These are phyloP conservation scores for Parathielavia hyrcaniae DNA, from an alignment of 495 filamentous ascomycete species.

Conservation along the genomic window DNA sequence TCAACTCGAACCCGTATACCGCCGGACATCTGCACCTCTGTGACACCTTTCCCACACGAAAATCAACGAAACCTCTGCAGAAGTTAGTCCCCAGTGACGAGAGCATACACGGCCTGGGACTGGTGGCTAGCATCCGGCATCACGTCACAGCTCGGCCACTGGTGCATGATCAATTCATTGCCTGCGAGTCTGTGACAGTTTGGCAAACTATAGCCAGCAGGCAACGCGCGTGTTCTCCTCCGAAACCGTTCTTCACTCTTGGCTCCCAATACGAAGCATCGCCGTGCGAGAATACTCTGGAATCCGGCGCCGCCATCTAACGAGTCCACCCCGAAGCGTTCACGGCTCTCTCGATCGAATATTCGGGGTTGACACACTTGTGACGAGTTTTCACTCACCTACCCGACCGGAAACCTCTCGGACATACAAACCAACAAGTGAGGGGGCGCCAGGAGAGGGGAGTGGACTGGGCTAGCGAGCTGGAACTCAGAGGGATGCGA, in stretches of 20 bases:
- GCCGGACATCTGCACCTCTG: neutral
- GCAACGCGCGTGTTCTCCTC: neutral
- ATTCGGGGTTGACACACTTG: neutral
- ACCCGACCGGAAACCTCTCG: neutral
- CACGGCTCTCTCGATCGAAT: neutral
- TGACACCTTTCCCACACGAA: neutral
- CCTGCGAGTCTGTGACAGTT: neutral
- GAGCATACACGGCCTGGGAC: neutral
- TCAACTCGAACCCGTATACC: neutral
- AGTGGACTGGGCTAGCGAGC: neutral
- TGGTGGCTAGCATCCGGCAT: neutral
- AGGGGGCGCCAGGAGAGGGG: neutral
- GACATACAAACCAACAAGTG: neutral
- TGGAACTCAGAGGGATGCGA: neutral
- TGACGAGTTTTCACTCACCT: neutral
- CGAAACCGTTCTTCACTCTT: neutral
- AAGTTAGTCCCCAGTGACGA: neutral
- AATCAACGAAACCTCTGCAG: neutral
- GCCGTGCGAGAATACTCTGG: neutral
- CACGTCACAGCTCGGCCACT: neutral
- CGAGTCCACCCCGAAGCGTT: neutral
- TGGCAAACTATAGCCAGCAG: neutral
- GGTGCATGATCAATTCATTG: neutral
- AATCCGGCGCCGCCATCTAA: neutral
- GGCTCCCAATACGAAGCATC: neutral